Percentiles rank a stretch among this genome's conserved stretches.
Conservation (phyloP, 2,329 filamentous ascomycete species). For the Neofusicoccum parvum region DNA sequence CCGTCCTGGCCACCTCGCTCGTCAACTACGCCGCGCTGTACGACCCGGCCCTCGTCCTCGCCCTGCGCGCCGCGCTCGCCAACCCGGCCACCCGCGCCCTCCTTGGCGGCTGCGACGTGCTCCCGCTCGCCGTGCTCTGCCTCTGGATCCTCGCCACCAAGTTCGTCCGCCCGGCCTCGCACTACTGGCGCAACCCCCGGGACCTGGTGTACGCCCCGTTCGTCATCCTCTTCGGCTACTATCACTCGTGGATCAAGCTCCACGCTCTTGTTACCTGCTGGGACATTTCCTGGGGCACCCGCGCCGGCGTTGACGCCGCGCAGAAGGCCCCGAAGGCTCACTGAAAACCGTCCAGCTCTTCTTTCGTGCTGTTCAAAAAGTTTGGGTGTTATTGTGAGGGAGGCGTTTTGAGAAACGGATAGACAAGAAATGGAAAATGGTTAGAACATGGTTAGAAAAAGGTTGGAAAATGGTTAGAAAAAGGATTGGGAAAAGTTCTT, state of each 20-base stretch:
- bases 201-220: slow-evolving; percentile 56
- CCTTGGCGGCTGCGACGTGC: slow-evolving; percentile 21
- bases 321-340: too few species aligned
- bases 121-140: slow-evolving; percentile 30
- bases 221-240: slow-evolving; percentile 59
- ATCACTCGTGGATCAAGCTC: slow-evolving; percentile 61
- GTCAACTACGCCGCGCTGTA: slow-evolving; percentile 60
- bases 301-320: slow-evolving; percentile 2
- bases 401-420: too few species aligned
- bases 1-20: slow-evolving; percentile 58
- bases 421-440: too few species aligned
- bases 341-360: too few species aligned
- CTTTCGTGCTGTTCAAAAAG: too few species aligned
- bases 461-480: too few species aligned
- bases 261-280: slow-evolving; percentile 54
- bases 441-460: too few species aligned
- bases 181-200: slow-evolving; percentile 54
- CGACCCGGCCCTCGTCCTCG: slow-evolving; percentile 49
- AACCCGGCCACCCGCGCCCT: slow-evolving; percentile 19
- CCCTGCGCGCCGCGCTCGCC: slow-evolving; percentile 31
- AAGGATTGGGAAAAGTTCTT: too few species aligned
- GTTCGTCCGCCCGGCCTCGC: slow-evolving; percentile 57
- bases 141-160: slow-evolving; percentile 60
- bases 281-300: slow-evolving; percentile 27
- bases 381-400: too few species aligned